Evolutionary conservation across 2,329 filamentous ascomycete genomes (phyloP).

Genomic region (Didymella segeticola): DNA sequence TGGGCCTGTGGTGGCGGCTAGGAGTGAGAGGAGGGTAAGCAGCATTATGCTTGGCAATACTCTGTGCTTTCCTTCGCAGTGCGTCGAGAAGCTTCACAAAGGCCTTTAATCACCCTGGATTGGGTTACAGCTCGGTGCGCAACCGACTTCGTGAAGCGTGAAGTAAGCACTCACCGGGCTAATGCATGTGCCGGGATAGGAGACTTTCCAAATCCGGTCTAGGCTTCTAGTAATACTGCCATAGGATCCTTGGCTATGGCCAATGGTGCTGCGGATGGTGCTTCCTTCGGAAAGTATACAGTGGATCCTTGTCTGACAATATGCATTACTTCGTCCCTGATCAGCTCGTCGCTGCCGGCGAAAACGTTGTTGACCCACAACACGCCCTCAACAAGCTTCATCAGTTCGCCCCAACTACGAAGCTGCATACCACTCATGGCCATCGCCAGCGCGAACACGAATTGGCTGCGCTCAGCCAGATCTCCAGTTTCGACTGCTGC

Average conservation of each 20-base stretch:
- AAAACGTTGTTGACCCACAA: slow-evolving; percentile 42
- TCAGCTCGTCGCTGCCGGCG: slow-evolving; percentile 28
- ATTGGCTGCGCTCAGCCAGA: slow-evolving; percentile 31
- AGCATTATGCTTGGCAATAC: not conserved
- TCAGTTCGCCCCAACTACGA: slow-evolving; percentile 29
- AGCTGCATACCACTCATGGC: slow-evolving; percentile 32
- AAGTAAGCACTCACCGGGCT: not conserved
- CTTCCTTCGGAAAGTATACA: not conserved
- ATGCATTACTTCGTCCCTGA: slow-evolving; percentile 37
- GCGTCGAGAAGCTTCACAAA: not conserved
- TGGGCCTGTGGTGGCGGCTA: not conserved
- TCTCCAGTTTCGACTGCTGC: slow-evolving; percentile 37
- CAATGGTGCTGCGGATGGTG: no score
- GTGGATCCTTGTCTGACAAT: slow-evolving; percentile 20
- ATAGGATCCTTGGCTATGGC: not conserved
- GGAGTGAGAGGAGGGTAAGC: not conserved
- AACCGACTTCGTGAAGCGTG: not conserved
- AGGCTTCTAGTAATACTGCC: not conserved
- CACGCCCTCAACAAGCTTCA: slow-evolving; percentile 35
- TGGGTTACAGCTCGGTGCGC: not conserved
- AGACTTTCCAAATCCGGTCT: not conserved
- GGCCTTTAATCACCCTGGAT: not conserved
- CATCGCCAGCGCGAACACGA: slow-evolving; percentile 36
- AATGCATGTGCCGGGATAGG: slow-evolving; percentile 1
- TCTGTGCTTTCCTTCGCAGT: not conserved